Base-by-base conservation (phyloP, 106 monocot species). In the Dioscorea zingiberensis region DNA sequence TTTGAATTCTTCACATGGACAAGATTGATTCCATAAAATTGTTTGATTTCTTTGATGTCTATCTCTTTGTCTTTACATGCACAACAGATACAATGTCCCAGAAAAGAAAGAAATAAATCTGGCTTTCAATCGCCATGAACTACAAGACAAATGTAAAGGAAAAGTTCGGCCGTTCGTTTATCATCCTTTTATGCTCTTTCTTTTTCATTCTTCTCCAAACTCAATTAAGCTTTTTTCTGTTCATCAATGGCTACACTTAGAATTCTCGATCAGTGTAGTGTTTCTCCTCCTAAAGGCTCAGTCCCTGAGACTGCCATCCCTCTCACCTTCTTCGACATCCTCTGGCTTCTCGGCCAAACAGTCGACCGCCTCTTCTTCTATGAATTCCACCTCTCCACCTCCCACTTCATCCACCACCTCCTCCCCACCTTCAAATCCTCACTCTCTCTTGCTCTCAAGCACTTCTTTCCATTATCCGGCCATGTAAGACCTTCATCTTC, bases 391-490 rank as follows among this genome's bases (percentile, higher is more conserved):
- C 26, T 60, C 18, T n/a, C 70, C 13, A 49, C 70, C 25, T 47
- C 48, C 8, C 60, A 49, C 49, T 70, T 70, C 49, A 25, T 70
- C 29, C 7, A 32, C 3, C 30, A 18, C 71, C 30, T 63, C 29
- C 54, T 72, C 1, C 63, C 71, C 55, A 23, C 4, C 45, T 25
- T 73, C 55, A 65, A 64, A 25, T 32, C 23, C 22, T 44, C 64
- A 9, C 65, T 65, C 5, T n/a, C 47, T 8, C 22, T 29, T 62
- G 1, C 63, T n/a, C 71, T 72, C 63, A 4, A 54, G 26, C 21
- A 23, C 48, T 76, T 81, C 68, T 68, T 29, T 67, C 72, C 76
- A 30, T 67, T 81, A 13, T 76, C 71, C 51, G 71, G 76, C 18
- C 54, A 51, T 56, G 12, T 63, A 12, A 28, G 19, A 62, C 11